Conservation (phyloP, 78 protist species). For the Dictyostelium citrinum region DNA sequence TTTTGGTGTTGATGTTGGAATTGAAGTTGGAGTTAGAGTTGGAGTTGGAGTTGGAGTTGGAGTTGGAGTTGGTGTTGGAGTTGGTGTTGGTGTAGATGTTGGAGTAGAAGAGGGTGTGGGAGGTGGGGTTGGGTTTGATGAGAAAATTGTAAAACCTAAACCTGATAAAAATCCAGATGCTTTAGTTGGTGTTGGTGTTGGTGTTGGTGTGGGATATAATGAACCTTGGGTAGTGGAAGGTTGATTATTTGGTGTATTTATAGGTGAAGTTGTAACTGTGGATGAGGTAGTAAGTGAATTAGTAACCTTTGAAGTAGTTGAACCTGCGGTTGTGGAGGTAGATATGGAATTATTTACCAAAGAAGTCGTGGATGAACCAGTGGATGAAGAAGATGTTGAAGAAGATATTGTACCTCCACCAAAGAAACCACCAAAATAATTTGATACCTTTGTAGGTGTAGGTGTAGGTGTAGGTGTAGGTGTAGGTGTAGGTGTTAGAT, state of each 20-base stretch:
- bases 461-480: background rate
- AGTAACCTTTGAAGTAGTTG: background rate
- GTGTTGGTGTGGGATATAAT: background rate
- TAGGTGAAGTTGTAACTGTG: background rate
- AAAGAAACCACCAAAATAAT: background rate
- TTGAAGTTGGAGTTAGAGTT: background rate
- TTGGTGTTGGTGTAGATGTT: background rate
- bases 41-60: background rate
- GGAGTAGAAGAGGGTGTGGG: background rate
- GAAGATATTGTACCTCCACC: background rate
- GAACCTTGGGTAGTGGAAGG: background rate
- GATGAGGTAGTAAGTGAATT: background rate
- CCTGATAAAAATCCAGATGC: background rate
- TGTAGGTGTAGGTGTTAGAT: background rate
- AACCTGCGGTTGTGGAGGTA: background rate
- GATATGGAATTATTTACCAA: background rate
- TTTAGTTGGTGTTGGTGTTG: background rate
- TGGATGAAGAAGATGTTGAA: background rate
- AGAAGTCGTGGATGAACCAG: background rate
- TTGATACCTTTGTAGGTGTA: background rate
- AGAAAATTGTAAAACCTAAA: background rate
- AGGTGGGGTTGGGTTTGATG: background rate
- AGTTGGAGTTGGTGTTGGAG: background rate
- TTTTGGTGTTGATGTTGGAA: background rate
- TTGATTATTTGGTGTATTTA: background rate